Percentiles rank a stretch among this genome's conserved stretches.
These are phyloP conservation scores for Volvox africanus DNA, from an alignment of 139 green algal genomes.

Conservation along the genomic window DNA sequence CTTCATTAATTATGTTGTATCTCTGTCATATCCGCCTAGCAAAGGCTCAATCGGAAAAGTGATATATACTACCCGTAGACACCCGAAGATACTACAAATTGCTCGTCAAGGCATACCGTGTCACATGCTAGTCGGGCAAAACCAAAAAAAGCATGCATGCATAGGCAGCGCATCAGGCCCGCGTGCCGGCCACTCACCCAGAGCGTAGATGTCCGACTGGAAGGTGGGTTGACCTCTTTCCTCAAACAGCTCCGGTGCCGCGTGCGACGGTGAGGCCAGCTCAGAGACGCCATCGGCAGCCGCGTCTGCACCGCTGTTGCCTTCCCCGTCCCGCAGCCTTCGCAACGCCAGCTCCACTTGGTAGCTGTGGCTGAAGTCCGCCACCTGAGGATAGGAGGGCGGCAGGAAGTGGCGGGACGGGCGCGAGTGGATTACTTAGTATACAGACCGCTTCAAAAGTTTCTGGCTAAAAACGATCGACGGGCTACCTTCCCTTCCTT, in stretches of 20 bases:
- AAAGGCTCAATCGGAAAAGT: too few relatives aligned
- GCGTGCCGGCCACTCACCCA: background rate
- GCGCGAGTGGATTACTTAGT: background rate
- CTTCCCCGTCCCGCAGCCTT: background rate
- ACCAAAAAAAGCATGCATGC: too few relatives aligned
- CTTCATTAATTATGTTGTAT: too few relatives aligned
- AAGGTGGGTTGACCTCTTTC: background rate
- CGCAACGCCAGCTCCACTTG: constrained; percentile 3
- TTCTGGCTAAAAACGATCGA: too few relatives aligned
- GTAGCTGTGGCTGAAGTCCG: constrained; percentile 28
- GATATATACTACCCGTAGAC: too few relatives aligned
- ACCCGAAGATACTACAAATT: too few relatives aligned
- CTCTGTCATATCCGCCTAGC: too few relatives aligned
- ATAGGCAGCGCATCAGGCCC: too few relatives aligned
- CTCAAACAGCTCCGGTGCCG: constrained; percentile 46
- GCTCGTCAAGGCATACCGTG: too few relatives aligned
- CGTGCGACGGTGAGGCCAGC: constrained; percentile 11
- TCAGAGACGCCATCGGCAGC: background rate
- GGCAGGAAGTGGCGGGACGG: background rate
- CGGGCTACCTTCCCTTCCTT: too few relatives aligned
- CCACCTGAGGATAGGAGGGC: background rate
- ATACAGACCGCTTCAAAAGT: background rate
- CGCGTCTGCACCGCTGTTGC: background rate
- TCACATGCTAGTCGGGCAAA: too few relatives aligned
- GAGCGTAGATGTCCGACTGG: constrained; percentile 26